Conservation (phyloP, 116 monocot species). For the Trichopus zeylanicus region DNA sequence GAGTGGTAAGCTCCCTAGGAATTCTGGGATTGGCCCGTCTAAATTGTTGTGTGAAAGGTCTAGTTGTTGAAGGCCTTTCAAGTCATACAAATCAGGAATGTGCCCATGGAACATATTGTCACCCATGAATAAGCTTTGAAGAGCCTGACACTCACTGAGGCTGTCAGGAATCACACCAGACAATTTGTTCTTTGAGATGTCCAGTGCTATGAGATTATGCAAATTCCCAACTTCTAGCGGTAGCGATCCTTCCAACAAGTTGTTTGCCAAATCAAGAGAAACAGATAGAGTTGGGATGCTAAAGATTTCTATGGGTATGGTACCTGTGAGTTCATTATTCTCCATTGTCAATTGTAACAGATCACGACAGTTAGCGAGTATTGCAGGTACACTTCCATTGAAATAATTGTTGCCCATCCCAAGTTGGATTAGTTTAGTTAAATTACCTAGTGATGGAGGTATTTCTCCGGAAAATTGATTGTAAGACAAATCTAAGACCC, state of each 20-base stretch:
- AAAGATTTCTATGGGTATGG: background rate
- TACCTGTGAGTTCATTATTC: background rate
- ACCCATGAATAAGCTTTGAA: background rate
- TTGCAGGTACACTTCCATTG: background rate
- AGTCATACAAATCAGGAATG: background rate
- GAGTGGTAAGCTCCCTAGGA: background rate
- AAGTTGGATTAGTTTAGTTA: conserved; percentile 11
- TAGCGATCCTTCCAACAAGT: background rate
- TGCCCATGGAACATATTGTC: background rate
- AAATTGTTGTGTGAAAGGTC: background rate
- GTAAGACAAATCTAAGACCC: background rate
- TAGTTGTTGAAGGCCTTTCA: background rate
- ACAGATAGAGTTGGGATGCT: background rate
- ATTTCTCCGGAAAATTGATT: conserved; percentile 20
- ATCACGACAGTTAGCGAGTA: background rate
- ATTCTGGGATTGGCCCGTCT: background rate
- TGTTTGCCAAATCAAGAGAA: background rate
- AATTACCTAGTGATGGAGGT: conserved; percentile 11
- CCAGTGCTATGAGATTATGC: background rate
- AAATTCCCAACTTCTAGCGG: background rate
- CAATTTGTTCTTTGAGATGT: background rate
- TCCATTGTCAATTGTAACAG: background rate
- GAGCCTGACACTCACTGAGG: background rate
- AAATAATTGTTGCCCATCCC: conserved; percentile 3
- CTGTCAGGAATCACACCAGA: background rate